A percentile compares a stretch with the other conserved stretches of the same genome.
Conservation (phyloP, 306 rosid species). For the Potentilla sterilis region DNA sequence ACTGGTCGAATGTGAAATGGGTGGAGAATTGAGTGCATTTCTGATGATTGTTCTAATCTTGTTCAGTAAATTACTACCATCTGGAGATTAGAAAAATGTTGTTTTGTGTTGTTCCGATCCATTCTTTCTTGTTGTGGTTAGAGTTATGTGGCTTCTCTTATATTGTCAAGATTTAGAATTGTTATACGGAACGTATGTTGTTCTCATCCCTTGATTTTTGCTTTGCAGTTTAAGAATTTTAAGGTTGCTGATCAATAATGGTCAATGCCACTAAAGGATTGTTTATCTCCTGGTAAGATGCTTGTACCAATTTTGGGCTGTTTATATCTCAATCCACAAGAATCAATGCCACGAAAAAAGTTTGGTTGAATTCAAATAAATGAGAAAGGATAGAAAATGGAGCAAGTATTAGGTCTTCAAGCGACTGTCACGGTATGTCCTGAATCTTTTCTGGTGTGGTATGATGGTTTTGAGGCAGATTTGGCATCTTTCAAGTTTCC, state of each 20-base stretch:
- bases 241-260: conserved; percentile 26
- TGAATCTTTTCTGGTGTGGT: background rate
- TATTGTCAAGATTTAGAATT: background rate
- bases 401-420: background rate
- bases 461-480: background rate
- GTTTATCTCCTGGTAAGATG: conserved; percentile 50
- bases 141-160: background rate
- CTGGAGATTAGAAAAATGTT: background rate
- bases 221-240: conserved; percentile 25
- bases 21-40: background rate
- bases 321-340: no score
- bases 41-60: background rate
- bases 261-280: conserved; percentile 54
- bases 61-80: background rate
- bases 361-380: background rate
- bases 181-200: no score
- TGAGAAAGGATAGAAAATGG: background rate
- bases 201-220: conserved; percentile 9
- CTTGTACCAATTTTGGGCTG: background rate
- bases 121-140: background rate
- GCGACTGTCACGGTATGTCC: no score
- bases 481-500: background rate
- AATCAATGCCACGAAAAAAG: background rate
- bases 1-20: background rate
- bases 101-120: background rate